These are phyloP conservation scores for Citrullus mucosospermus DNA, from an alignment of 306 rosid species.

Conservation along the genomic window DNA sequence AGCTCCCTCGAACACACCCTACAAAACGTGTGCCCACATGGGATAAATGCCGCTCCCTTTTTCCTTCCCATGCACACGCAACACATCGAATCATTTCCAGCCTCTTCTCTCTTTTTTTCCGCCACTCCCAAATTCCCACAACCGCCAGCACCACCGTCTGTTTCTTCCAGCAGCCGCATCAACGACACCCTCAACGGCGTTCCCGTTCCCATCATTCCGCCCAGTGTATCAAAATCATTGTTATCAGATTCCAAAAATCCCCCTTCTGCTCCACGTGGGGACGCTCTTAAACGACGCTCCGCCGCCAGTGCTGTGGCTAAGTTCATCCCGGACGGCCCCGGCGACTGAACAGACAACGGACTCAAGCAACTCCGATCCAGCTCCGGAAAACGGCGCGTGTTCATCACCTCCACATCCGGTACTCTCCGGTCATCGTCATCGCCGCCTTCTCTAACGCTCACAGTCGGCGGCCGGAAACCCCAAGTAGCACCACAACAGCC, in stretches of 20 bases:
- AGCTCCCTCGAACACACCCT: slow-evolving; percentile 94
- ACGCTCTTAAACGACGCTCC: slow-evolving; percentile 58
- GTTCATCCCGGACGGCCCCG: slow-evolving; percentile 52
- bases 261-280: slow-evolving; percentile 17
- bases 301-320: slow-evolving; percentile 89
- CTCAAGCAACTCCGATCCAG: slow-evolving; percentile 19
- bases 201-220: slow-evolving; percentile 16
- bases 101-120: slow-evolving; percentile 11
- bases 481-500: slow-evolving; percentile 84
- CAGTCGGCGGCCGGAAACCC: slow-evolving; percentile 33
- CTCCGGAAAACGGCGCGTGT: slow-evolving; percentile 17
- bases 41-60: slow-evolving; percentile 89
- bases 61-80: slow-evolving; percentile 93
- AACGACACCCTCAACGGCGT: slow-evolving; percentile 75
- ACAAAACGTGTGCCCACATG: slow-evolving; percentile 97
- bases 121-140: not conserved
- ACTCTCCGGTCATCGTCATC: slow-evolving; percentile 8
- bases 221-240: not conserved
- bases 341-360: slow-evolving; percentile 24
- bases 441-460: slow-evolving; percentile 14
- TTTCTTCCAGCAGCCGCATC: slow-evolving; percentile 70
- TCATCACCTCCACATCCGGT: not conserved
- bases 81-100: slow-evolving; percentile 59
- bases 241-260: not conserved
- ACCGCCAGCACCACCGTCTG: slow-evolving; percentile 25